phyloP scores from a whole-genome alignment of 2,329 filamentous ascomycete species.

The Cercospora sp. region DNA sequence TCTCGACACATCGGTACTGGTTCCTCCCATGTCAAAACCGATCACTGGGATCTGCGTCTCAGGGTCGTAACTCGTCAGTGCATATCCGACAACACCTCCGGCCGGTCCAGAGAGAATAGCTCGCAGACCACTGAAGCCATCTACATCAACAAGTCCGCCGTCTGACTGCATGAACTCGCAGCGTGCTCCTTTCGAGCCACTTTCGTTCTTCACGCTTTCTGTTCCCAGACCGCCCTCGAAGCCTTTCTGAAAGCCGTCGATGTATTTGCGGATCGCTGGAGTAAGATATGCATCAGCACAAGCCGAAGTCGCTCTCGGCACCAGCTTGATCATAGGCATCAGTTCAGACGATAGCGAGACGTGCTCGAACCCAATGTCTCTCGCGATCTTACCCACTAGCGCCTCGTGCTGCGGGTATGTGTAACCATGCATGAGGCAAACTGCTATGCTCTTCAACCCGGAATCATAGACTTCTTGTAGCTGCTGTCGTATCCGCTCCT shows the following conservation, averaged over 20 bases:
- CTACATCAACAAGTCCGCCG: constrained; percentile 69
- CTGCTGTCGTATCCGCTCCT: constrained; percentile 58
- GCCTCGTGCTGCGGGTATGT: constrained; percentile 86
- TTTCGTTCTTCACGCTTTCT: constrained; percentile 67
- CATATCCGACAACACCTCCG: constrained; percentile 91
- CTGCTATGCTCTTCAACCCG: constrained; percentile 78
- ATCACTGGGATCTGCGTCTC: constrained; percentile 82
- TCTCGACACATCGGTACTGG: constrained; percentile 85
- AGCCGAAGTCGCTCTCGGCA: constrained; percentile 72
- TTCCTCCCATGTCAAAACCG: constrained; percentile 95
- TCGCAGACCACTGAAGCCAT: constrained; percentile 78
- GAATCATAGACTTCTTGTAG: constrained; percentile 66
- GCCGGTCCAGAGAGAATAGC: constrained; percentile 88
- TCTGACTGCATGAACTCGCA: constrained; percentile 97
- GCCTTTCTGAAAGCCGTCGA: constrained; percentile 73
- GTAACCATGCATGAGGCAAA: constrained; percentile 90
- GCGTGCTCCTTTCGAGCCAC: constrained; percentile 67
- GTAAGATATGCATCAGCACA: constrained; percentile 80
- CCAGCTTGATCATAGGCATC: constrained; percentile 86
- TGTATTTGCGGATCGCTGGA: constrained; percentile 75
- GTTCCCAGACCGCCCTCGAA: constrained; percentile 80
- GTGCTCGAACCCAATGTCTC: constrained; percentile 78
- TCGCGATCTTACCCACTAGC: constrained; percentile 71
- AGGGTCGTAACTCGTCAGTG: constrained; percentile 84
- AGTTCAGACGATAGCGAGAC: constrained; percentile 78